A percentile compares a stretch with the other conserved stretches of the same genome.
Evolutionary conservation across 129 eudicot species (phyloP).

Genomic region (sunflower (Helianthus annuus)): HanXRQr2.0-SUNRISE NC_035441.2:60694395-60694894

Average conservation of each 20-base stretch:
- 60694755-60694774: background rate
- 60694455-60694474: background rate
- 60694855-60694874: too few relatives aligned
- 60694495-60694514: conserved; percentile 6
- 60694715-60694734: background rate
- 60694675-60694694: background rate
- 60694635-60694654: conserved; percentile 5
- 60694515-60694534: background rate
- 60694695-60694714: background rate
- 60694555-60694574: conserved; percentile 1
- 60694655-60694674: background rate
- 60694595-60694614: conserved; percentile 4
- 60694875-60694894: background rate
- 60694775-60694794: conserved; percentile 3
- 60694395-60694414: background rate
- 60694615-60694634: background rate
- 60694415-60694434: background rate
- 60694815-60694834: background rate
- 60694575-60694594: conserved; percentile 4
- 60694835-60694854: background rate
- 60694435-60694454: background rate
- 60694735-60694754: background rate
- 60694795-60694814: conserved; percentile 11
- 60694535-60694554: background rate
- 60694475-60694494: conserved; percentile 10